phyloP scores from a whole-genome alignment of 345 rosid species.

The Camelina laxa region DNA sequence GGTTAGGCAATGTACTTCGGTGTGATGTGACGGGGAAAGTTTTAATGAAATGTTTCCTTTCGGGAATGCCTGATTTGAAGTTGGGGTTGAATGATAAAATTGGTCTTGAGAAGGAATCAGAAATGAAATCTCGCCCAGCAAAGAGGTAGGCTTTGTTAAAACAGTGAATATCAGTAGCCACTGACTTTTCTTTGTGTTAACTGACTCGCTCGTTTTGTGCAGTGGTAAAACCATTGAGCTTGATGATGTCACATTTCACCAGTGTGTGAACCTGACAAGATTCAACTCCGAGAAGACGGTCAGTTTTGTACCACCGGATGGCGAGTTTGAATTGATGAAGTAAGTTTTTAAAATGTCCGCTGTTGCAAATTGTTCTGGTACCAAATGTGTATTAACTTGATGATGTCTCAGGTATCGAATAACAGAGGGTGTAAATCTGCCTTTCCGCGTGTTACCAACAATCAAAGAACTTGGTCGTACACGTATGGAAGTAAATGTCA shows the following conservation, averaged over 20 bases:
- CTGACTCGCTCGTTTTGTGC: slow-evolving; percentile 39
- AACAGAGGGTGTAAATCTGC: slow-evolving; percentile 98
- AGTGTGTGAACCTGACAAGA: slow-evolving; percentile 96
- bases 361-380: slow-evolving; percentile 2
- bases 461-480: slow-evolving; percentile 99
- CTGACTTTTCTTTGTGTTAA: slow-evolving; percentile 19
- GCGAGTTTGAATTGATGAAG: slow-evolving; percentile 99
- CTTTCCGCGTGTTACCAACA: slow-evolving; percentile 95
- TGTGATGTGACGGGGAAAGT: slow-evolving; percentile 99
- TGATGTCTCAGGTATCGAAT: slow-evolving; percentile 75
- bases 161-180: background rate
- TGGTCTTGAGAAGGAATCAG: slow-evolving; percentile 98
- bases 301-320: slow-evolving; percentile 99
- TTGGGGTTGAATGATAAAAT: slow-evolving; percentile 98
- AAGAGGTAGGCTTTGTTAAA: slow-evolving; percentile 68
- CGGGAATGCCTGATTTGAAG: slow-evolving; percentile 99
- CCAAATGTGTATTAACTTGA: slow-evolving; percentile 5
- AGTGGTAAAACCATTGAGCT: slow-evolving; percentile 98
- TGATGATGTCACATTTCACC: slow-evolving; percentile 98
- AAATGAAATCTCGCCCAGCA: slow-evolving; percentile 91
- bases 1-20: slow-evolving; percentile 83
- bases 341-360: slow-evolving; percentile 47
- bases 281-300: slow-evolving; percentile 98
- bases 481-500: slow-evolving; percentile 99
- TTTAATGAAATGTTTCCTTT: slow-evolving; percentile 97